phyloP scores from a whole-genome alignment of 2,329 filamentous ascomycete genomes.

The Colletotrichum liriopes region DNA sequence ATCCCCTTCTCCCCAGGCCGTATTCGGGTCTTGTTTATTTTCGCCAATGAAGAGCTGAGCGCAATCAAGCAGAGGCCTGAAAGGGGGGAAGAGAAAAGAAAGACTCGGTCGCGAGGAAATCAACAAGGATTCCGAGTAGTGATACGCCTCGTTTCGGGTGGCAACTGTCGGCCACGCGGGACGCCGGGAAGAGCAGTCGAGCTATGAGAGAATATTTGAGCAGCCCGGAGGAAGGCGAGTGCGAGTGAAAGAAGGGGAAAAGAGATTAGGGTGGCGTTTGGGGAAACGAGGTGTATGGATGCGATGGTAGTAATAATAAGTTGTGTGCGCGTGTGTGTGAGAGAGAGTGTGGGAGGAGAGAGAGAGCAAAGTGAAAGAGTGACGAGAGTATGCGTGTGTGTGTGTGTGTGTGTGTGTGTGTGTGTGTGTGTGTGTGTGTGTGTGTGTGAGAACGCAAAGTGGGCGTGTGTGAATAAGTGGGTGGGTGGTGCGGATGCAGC shows the following conservation, averaged over 20 bases:
- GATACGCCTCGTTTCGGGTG: constrained; percentile 1
- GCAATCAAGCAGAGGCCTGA: constrained; percentile 26
- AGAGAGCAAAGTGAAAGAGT: constrained; percentile 17
- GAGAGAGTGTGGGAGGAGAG: constrained; percentile 6
- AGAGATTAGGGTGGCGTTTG: constrained; percentile 5
- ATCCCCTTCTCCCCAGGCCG: constrained; percentile 39
- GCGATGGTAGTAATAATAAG: constrained; percentile 33
- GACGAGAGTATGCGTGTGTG: not conserved
- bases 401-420: no score
- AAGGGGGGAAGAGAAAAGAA: constrained; percentile 32
- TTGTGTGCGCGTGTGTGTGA: constrained; percentile 13
- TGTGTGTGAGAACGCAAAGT: constrained; percentile 13
- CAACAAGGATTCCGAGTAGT: not conserved
- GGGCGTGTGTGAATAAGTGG: constrained; percentile 38
- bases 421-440: not conserved
- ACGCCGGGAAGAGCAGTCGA: constrained; percentile 11
- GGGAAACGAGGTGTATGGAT: constrained; percentile 31
- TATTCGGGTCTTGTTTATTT: constrained; percentile 39
- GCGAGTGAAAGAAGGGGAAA: constrained; percentile 3
- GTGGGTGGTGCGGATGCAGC: constrained; percentile 34
- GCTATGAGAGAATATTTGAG: not conserved
- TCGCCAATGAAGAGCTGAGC: constrained; percentile 38
- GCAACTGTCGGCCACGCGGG: constrained; percentile 20
- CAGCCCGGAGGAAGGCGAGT: not conserved
- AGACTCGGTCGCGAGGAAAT: constrained; percentile 7